Evolutionary conservation across 2,329 filamentous ascomycete genomes (phyloP), one percentile per base, ranked within the genome.

Genomic region (Colletotrichum sp.): DNA sequence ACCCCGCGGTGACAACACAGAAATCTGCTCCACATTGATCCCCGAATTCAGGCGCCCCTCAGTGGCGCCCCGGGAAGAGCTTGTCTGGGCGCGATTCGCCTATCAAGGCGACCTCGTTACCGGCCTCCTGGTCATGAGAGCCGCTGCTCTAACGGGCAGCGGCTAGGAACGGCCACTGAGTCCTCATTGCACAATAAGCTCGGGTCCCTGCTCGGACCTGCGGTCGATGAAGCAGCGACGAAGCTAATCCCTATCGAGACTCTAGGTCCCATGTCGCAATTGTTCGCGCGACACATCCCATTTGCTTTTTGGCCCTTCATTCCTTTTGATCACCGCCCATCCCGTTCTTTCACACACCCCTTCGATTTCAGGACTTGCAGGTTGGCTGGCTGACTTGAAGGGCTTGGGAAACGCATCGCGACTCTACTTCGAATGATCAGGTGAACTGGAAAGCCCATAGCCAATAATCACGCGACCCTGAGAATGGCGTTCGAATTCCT

Each of bases 401-500:
- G 52, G 18, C 60, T 39, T 39, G 18, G 24, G 9, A 63, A 34
- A 39, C 30, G 26, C 28, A 71, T 21, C 24, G 24, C n/a, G 26
- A n/a, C 24, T 30, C 13, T 15, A 18, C 16, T 30, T 30, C 13
- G 24, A 26, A 70, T 18, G 36, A 26, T 6, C 21, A 28, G 15
- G 59, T 63, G 28, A 32, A 9, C 52, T 5, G 60, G 21, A 6
- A 32, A 21, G 43, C 43, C 30, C 28, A 30, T 30, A 52, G 24
- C 52, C 18, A 39, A 16, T 30, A 32, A 66, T 28, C 39, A 57
- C 66, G 30, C 21, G 13, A 66, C 59, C 28, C 12, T 32, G 26
- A 59, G 60, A n/a, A 80, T 80, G 78, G 71, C 43, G 32, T 57
- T 78, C 65, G 81, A 82, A 69, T 86, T 91, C 78, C 87, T 92